phyloP scores from a whole-genome alignment of 192 early-diverging fungal genomes.

The Backusella parvicylindrica region DNA sequence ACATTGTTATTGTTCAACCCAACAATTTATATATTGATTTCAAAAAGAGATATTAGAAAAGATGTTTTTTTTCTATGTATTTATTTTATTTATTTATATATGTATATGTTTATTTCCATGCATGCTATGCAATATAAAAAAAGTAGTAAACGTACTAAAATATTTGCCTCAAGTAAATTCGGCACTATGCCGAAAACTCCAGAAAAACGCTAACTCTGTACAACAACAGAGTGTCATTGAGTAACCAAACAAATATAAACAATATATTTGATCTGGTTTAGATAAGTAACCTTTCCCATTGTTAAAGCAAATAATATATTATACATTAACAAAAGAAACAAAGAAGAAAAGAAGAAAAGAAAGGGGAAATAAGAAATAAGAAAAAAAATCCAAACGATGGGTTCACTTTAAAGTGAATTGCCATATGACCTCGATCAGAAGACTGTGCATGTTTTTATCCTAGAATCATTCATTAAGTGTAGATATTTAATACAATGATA shows the following conservation, averaged over 20 bases:
- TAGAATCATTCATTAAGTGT: background rate
- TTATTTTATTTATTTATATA: background rate
- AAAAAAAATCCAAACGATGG: background rate
- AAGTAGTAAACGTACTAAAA: background rate
- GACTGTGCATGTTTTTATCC: background rate
- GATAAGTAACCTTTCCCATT: background rate
- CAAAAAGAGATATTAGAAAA: constrained; percentile 17
- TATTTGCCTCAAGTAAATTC: background rate
- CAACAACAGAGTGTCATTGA: background rate
- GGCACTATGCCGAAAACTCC: background rate
- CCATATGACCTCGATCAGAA: background rate
- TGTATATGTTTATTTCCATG: no score
- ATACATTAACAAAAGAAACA: background rate
- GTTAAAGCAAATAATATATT: background rate
- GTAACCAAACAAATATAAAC: background rate
- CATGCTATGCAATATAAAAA: background rate
- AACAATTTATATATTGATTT: background rate
- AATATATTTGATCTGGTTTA: background rate
- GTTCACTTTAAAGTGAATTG: background rate
- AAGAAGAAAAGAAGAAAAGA: background rate
- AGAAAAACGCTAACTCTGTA: background rate
- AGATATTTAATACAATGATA: no score
- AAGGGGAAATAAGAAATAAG: no score
- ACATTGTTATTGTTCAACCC: constrained; percentile 12
- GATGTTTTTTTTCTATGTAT: background rate